Evolutionary conservation across 1,284 basidiomycete species (phyloP).

Genomic region (Microbotryum intermedium): DNA sequence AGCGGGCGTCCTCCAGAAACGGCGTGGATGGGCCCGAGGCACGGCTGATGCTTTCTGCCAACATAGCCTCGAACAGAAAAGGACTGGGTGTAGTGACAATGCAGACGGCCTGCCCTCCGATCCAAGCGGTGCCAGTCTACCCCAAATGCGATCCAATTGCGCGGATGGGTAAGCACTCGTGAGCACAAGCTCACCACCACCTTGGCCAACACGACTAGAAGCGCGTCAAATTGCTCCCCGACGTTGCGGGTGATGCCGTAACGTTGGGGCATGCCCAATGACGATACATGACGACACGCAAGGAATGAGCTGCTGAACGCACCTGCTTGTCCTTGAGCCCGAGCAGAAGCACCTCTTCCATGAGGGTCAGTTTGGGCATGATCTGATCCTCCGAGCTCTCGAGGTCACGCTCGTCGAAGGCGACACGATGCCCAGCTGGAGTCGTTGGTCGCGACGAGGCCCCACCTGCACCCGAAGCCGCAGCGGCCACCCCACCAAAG

Average conservation of each 20-base stretch:
- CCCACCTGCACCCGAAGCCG: too few species aligned
- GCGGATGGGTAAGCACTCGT: background rate
- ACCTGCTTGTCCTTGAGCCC: conserved; percentile 45
- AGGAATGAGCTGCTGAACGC: background rate
- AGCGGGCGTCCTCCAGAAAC: too few species aligned
- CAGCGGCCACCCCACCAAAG: too few species aligned
- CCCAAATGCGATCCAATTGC: too few species aligned
- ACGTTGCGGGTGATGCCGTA: background rate
- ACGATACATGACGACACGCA: too few species aligned
- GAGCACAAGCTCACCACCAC: background rate
- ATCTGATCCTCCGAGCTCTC: conserved; percentile 64
- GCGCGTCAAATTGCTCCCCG: background rate
- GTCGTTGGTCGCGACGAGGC: background rate
- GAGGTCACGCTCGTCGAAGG: conserved; percentile 88
- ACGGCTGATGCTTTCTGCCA: too few species aligned
- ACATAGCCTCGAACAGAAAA: too few species aligned
- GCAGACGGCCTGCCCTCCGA: too few species aligned
- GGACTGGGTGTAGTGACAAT: too few species aligned
- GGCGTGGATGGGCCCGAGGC: too few species aligned
- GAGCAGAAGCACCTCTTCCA: conserved; percentile 91
- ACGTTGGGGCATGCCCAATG: background rate
- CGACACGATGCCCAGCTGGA: conserved; percentile 52
- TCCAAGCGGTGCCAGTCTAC: too few species aligned
- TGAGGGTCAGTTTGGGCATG: conserved; percentile 79
- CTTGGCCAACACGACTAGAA: background rate